Percentiles rank a stretch among this genome's conserved stretches.
Evolutionary conservation across 2,329 filamentous ascomycete species (phyloP).

Genomic region (Dryadomyces quercivorus): DNA sequence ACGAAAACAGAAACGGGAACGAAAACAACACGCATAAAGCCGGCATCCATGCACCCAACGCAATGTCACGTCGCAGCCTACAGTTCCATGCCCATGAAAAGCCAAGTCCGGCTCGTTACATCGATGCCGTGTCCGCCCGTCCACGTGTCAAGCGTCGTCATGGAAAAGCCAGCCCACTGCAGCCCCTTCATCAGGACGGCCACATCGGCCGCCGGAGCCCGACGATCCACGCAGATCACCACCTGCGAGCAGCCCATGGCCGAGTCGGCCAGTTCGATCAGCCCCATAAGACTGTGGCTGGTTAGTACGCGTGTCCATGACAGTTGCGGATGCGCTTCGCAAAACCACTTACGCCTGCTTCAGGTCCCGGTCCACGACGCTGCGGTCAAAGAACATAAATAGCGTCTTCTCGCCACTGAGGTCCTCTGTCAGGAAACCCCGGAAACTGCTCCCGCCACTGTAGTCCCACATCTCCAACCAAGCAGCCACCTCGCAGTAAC

Average conservation of each 20-base stretch:
- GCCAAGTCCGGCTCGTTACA: slow-evolving; percentile 60
- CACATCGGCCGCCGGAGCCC: slow-evolving; percentile 46
- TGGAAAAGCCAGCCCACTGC: slow-evolving; percentile 86
- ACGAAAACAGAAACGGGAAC: background rate
- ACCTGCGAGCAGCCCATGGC: slow-evolving; percentile 67
- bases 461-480: slow-evolving; percentile 83
- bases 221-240: slow-evolving; percentile 70
- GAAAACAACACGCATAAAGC: background rate
- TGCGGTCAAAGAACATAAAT: slow-evolving; percentile 75
- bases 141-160: slow-evolving; percentile 71
- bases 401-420: slow-evolving; percentile 48
- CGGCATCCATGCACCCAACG: no score
- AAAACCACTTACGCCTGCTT: slow-evolving; percentile 72
- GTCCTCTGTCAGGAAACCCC: slow-evolving; percentile 68
- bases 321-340: background rate
- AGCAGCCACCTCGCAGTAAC: slow-evolving; percentile 32
- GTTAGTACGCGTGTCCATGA: slow-evolving; percentile 5
- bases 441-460: slow-evolving; percentile 68
- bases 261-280: slow-evolving; percentile 75
- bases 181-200: slow-evolving; percentile 67
- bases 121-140: slow-evolving; percentile 31
- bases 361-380: slow-evolving; percentile 60
- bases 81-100: slow-evolving; percentile 82
- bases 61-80: slow-evolving; percentile 24
- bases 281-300: slow-evolving; percentile 62